Base-by-base conservation (phyloP, 371 early-diverging fungal species). In the Mucor circinelloides region DNA sequence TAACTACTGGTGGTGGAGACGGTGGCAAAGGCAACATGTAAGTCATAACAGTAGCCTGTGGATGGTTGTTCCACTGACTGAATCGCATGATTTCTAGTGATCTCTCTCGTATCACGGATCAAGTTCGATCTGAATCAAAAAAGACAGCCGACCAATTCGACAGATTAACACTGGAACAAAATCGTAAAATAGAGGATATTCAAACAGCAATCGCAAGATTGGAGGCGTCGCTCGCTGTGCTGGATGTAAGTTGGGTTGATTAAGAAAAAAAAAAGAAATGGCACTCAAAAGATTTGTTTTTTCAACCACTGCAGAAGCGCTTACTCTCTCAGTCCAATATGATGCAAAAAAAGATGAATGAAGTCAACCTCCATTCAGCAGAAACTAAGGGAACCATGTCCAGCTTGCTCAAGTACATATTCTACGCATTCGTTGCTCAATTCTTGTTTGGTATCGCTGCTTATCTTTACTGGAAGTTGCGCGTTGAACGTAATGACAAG, bases 391-490 rank as follows among this genome's bases (percentile, higher is more conserved):
- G 84, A 5, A 71, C 79, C 21, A 60, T 79, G 70, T 82, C 74
- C 17, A 73, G 69, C 6, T 32, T 80, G 19, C 62, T 77, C 56
- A 77, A 71, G 25, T 77, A 79, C 40, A 74, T 79, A 15, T 70
- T 81, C 44, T 83, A 81, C 60, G 76, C 74, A 6, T 68, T 80
- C 56, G 59, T 72, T 17, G 70, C 71, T 2, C 84, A 83, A 59
- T 73, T 72, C 13, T n/a, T 77, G 6, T 64, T 79, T 60, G 79
- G 72, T n/a, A 63, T 69, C 36, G 79, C 71, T 25, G 70, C 59
- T 23, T 83, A 79, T 63, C 63, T 74, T 27, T 83, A 83, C 64
- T 80, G 73, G 70, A 83, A 83, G 61, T 59, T 77, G 58, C 76
- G 84, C 7, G 77, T 79, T 31, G 78, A 81, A 48, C 70, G 71